Evolutionary conservation across 257 asterid genomes (phyloP), one percentile per base, ranked within the genome.

Genomic region (Scutellaria barbata): DNA sequence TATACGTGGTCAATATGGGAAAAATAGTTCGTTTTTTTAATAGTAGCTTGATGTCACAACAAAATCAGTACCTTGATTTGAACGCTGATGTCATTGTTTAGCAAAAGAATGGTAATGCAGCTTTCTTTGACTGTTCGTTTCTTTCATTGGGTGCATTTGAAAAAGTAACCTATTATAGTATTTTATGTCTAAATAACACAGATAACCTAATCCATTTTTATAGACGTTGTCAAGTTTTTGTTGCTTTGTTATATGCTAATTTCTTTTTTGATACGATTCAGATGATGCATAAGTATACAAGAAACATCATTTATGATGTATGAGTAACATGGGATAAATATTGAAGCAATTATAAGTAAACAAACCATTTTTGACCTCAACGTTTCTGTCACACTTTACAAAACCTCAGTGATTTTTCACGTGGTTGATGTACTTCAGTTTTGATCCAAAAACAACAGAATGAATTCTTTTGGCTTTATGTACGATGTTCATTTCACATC

Each of bases 11-110:
- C 74, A 65, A 74, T 40, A 69, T 63, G 77, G 47, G 75, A 52
- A 73, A 77, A 80, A 71, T 30, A 58, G 75, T 37, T 42, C 37
- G 13, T 56, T 71, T 56, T 69, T 35, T 41, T 52, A 69, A 58
- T 61, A 70, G 78, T 71, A 60, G 63, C 66, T 71, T 57, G 76
- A 79, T 77, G 81, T 76, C 79, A 76, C 71, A 63, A 42, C 68
- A 72, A 74, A 73, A 55, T 68, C 66, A 59, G 76, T 69, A 76
- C 74, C 71, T 76, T 59, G 78, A 74, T 61, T 54, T 63, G 58
- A 63, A 40, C 65, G 74, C 60, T 79, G 81, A 70, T 71, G 81
- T 78, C 85, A 82, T 76, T 55, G 8, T 74, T 70, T 78, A 71
- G 66, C 76, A 63, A 80, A 72, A 74, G 77, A 75, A 74, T 72